A percentile compares a stretch with the other conserved stretches of the same genome.
Evolutionary conservation across 441 rosid genomes (phyloP).

Genomic region (Brassica hybrid): DNA sequence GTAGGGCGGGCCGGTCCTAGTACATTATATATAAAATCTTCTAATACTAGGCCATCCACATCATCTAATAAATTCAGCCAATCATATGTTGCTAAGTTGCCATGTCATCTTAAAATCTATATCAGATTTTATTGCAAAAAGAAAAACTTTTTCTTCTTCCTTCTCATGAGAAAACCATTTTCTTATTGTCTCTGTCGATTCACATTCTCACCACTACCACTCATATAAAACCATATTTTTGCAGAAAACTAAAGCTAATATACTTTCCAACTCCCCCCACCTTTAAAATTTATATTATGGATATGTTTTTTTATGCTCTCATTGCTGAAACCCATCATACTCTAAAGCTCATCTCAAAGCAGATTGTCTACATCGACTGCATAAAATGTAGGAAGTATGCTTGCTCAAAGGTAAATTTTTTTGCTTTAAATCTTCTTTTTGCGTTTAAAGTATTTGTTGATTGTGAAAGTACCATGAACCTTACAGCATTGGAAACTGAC

Average conservation of each 20-base stretch:
- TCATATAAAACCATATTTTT: neutral
- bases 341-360: neutral
- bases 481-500: neutral
- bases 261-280: neutral
- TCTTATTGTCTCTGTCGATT: neutral
- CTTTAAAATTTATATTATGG: neutral
- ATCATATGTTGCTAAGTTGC: neutral
- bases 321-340: neutral
- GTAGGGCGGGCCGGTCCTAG: too few species aligned
- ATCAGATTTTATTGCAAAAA: neutral
- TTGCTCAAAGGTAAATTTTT: neutral
- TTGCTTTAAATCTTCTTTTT: neutral
- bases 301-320: neutral
- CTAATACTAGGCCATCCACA: neutral
- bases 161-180: neutral
- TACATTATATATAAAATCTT: too few species aligned
- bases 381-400: neutral
- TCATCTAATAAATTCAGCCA: neutral
- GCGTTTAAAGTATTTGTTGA: neutral
- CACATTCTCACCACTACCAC: neutral
- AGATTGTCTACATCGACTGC: neutral
- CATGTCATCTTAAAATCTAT: neutral
- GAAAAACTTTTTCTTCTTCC: neutral
- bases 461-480: neutral
- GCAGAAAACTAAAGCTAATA: neutral